phyloP scores from a whole-genome alignment of 768 basidiomycete genomes.

The Leccinum variicolor region DNA sequence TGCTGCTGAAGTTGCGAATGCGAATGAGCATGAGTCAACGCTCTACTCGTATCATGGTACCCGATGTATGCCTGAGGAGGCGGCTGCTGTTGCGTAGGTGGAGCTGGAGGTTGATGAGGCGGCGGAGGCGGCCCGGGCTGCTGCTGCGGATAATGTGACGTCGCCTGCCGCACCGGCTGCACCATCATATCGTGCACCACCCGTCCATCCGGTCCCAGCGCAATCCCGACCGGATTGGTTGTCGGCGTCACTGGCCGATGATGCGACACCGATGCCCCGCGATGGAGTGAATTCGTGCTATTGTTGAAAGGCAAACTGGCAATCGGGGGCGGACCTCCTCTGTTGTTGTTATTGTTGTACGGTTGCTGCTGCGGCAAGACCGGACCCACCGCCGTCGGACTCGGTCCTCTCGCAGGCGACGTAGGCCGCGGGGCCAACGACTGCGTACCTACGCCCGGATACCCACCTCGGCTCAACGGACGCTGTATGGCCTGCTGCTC shows the following conservation, averaged over 20 bases:
- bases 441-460: slow-evolving; percentile 80
- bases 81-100: background rate
- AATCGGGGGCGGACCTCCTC: slow-evolving; percentile 5
- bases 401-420: slow-evolving; percentile 42
- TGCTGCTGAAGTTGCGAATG: slow-evolving; percentile 26
- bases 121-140: background rate
- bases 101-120: slow-evolving; percentile 1
- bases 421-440: slow-evolving; percentile 61
- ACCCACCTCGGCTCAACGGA: slow-evolving; percentile 61
- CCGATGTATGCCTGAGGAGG: slow-evolving; percentile 17
- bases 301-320: background rate
- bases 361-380: slow-evolving; percentile 1
- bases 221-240: slow-evolving; percentile 79
- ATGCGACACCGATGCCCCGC: slow-evolving; percentile 29
- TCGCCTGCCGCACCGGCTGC: slow-evolving; percentile 25
- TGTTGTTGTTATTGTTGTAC: slow-evolving; percentile 2
- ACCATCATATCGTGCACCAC: slow-evolving; percentile 79
- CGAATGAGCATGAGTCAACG: slow-evolving; percentile 27
- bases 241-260: slow-evolving; percentile 53
- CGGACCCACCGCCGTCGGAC: slow-evolving; percentile 10
- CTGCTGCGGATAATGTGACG: slow-evolving; percentile 10
- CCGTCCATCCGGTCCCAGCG: slow-evolving; percentile 73
- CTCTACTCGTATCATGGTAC: slow-evolving; percentile 27
- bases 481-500: slow-evolving; percentile 41
- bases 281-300: slow-evolving; percentile 2